These are phyloP conservation scores for Cyathus olla DNA, from an alignment of 1,284 basidiomycete genomes.

Conservation along the genomic window DNA sequence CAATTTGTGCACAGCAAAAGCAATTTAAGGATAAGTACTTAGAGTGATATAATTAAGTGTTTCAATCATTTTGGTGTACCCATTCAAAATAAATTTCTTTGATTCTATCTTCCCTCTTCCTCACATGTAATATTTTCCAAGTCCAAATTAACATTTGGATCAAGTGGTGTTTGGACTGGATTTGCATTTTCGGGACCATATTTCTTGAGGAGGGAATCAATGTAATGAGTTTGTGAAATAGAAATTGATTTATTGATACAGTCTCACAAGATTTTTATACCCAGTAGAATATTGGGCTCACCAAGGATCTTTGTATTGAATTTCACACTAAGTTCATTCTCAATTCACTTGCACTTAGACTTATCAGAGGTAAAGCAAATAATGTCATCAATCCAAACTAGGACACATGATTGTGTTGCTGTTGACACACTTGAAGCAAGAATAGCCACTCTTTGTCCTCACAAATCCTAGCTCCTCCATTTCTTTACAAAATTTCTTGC, in stretches of 20 bases:
- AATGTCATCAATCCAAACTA: slow-evolving; percentile 20
- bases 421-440: slow-evolving; percentile 11
- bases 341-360: neutral
- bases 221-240: slow-evolving; percentile 17
- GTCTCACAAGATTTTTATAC: slow-evolving; percentile 19
- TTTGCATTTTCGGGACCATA: slow-evolving; percentile 27
- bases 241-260: slow-evolving; percentile 8
- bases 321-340: slow-evolving; percentile 8
- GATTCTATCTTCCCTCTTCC: neutral
- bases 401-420: slow-evolving; percentile 5
- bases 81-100: neutral
- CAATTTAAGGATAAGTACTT: slow-evolving; percentile 42
- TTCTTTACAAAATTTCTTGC: slow-evolving; percentile 23
- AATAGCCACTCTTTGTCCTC: slow-evolving; percentile 7
- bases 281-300: slow-evolving; percentile 23
- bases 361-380: slow-evolving; percentile 3
- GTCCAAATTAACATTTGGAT: slow-evolving; percentile 30
- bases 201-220: slow-evolving; percentile 20
- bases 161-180: slow-evolving; percentile 31
- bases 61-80: slow-evolving; percentile 31
- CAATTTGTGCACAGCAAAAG: slow-evolving; percentile 11
- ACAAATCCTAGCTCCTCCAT: slow-evolving; percentile 12
- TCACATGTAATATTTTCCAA: slow-evolving; percentile 1
- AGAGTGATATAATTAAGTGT: slow-evolving; percentile 41
- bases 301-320: slow-evolving; percentile 23